Percentiles rank a stretch among this genome's conserved stretches.
Conservation (phyloP, 176 grass and related monocot genomes). For the Avena insularis region DNA sequence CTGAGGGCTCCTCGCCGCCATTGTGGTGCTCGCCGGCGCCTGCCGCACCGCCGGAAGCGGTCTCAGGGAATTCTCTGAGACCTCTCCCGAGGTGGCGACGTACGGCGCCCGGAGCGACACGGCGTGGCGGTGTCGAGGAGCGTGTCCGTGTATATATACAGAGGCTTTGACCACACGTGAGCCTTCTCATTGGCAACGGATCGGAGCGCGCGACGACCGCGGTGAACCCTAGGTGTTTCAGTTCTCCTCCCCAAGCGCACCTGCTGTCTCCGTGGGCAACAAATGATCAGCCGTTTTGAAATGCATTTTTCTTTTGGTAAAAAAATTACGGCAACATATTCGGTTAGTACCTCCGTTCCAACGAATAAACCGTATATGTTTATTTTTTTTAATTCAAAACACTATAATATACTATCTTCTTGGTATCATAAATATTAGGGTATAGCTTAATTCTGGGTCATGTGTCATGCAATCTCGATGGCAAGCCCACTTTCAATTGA, state of each 20-base stretch:
- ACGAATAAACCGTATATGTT: too few relatives aligned
- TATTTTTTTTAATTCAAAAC: too few relatives aligned
- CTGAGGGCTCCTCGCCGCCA: constrained; percentile 32
- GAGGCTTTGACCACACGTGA: neutral
- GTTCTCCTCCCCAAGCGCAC: neutral
- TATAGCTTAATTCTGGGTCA: too few relatives aligned
- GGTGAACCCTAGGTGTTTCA: neutral
- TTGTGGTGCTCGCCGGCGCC: neutral
- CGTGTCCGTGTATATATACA: neutral
- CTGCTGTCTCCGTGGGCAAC: too few relatives aligned
- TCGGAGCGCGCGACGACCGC: constrained; percentile 1
- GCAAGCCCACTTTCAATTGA: too few relatives aligned
- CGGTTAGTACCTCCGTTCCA: too few relatives aligned
- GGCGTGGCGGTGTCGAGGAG: neutral
- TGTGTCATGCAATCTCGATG: too few relatives aligned
- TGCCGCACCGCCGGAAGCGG: neutral
- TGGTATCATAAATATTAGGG: too few relatives aligned
- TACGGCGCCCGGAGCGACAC: neutral
- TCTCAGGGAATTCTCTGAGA: neutral
- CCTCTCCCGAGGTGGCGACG: neutral
- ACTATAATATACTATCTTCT: too few relatives aligned
- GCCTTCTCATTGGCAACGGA: neutral
- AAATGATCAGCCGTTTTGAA: too few relatives aligned
- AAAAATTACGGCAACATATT: too few relatives aligned
- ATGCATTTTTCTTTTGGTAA: too few relatives aligned